These are phyloP conservation scores for Ciborinia camelliae DNA, from an alignment of 2,329 filamentous ascomycete species.

Conservation along the genomic window DNA sequence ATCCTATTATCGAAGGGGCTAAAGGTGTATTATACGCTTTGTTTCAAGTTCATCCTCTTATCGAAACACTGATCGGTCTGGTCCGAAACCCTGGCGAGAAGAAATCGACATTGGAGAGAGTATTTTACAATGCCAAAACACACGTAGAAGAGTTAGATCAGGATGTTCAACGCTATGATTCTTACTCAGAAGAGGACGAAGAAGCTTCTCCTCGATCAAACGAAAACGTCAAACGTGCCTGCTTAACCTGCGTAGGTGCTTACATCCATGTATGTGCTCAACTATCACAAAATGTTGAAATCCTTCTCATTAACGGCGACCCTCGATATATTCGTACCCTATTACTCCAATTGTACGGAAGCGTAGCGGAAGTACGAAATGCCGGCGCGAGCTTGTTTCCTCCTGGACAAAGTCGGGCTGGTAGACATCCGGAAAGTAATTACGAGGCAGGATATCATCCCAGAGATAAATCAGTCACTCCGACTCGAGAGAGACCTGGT, in stretches of 20 bases:
- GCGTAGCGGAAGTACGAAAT: conserved; percentile 61
- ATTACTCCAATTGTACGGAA: conserved; percentile 62
- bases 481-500: conserved; percentile 49
- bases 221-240: conserved; percentile 61
- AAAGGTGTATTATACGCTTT: conserved; percentile 65
- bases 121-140: conserved; percentile 65
- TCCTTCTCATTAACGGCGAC: conserved; percentile 62
- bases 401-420: conserved; percentile 19
- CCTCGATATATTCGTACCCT: conserved; percentile 64
- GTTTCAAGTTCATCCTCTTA: conserved; percentile 65
- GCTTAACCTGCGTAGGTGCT: conserved; percentile 59
- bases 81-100: conserved; percentile 58
- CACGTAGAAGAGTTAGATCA: conserved; percentile 64
- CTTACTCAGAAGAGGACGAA: conserved; percentile 48
- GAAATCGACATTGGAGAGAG: conserved; percentile 61
- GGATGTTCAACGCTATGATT: conserved; percentile 61
- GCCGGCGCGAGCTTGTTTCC: conserved; percentile 32
- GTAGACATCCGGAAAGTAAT: conserved; percentile 23
- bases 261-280: conserved; percentile 64
- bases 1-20: conserved; percentile 61
- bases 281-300: conserved; percentile 58
- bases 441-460: conserved; percentile 51
- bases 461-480: conserved; percentile 52
- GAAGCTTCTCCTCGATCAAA: conserved; percentile 51
- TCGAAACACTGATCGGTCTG: conserved; percentile 61